Evolutionary conservation across 2,329 filamentous ascomycete species (phyloP), one percentile per base, ranked within the genome.

Genomic region (Eurotiales sp.): DNA sequence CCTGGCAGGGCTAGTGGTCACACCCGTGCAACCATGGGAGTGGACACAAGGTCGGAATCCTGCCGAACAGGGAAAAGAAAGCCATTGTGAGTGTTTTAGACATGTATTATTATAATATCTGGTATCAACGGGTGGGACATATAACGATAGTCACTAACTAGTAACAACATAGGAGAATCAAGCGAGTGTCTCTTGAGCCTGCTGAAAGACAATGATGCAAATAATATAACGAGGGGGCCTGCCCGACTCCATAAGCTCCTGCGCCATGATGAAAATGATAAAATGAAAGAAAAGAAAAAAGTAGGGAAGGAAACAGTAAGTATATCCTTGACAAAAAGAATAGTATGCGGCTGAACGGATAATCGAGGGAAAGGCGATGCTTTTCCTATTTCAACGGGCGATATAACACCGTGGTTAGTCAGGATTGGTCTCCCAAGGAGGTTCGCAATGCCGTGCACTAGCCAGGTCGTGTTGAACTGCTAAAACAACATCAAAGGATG

Each of bases 191-290:
- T 51, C 36, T 50, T 46, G 29, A 47, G 19, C 52, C 41, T 22
- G 46, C 46, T 50, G 51, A 37, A 53, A 46, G 43, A 54, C 46
- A 50, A 54, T n/a, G 41, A 54, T 54, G 46, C 52, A 45, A 53
- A 46, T 34, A 42, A 34, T 46, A 54, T 41, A 45, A 50, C 48
- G 42, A 46, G 41, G 51, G 52, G 52, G 39, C 52, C 52, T 54
- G 52, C 52, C 52, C 43, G 47, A 51, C 43, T 45, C 48, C 52
- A 30, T 41, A 27, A 46, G 51, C 51, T 54, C 51, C 51, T 54
- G 48, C 46, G 46, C 52, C 52, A 50, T 50, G 47, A 29, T 50
- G 44, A 50, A 32, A 50, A 51, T 46, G n/a, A n/a, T n/a, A n/a
- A n/a, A n/a, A n/a, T n/a, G n/a, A n/a, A n/a, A n/a, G n/a, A n/a